Conservation (phyloP, 768 basidiomycete species). For the Psilocybe tampanensis region DNA sequence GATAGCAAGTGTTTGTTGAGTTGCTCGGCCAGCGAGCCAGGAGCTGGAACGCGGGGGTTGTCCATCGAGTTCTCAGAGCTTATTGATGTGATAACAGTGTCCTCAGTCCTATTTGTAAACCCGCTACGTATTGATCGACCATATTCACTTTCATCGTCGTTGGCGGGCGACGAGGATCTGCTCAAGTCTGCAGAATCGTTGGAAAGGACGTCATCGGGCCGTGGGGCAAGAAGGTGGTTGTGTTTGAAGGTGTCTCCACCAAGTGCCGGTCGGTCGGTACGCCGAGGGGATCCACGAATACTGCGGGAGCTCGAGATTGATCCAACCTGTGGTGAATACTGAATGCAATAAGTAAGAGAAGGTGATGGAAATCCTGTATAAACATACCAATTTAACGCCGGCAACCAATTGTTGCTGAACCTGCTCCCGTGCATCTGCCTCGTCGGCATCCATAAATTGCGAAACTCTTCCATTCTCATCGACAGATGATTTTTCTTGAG, state of each 20-base stretch:
- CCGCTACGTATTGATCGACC: slow-evolving; percentile 47
- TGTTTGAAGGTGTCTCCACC: slow-evolving; percentile 43
- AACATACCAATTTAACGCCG: slow-evolving; percentile 69
- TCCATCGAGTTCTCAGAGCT: slow-evolving; percentile 47
- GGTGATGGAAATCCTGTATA: slow-evolving; percentile 2
- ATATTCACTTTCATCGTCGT: slow-evolving; percentile 61
- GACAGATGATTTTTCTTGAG: slow-evolving; percentile 32
- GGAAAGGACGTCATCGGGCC: slow-evolving; percentile 39
- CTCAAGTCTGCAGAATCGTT: slow-evolving; percentile 45
- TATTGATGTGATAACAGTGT: slow-evolving; percentile 58
- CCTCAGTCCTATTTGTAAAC: slow-evolving; percentile 47
- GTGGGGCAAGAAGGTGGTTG: slow-evolving; percentile 45
- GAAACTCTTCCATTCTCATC: slow-evolving; percentile 64
- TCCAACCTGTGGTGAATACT: slow-evolving; percentile 69
- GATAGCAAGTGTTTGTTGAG: slow-evolving; percentile 59
- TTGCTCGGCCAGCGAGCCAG: slow-evolving; percentile 62
- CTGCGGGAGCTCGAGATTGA: slow-evolving; percentile 67
- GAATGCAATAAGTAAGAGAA: slow-evolving; percentile 7
- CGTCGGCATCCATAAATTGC: slow-evolving; percentile 91
- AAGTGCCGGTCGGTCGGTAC: slow-evolving; percentile 48
- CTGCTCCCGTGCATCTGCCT: slow-evolving; percentile 79
- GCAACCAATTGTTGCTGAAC: slow-evolving; percentile 84
- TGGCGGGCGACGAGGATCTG: slow-evolving; percentile 44
- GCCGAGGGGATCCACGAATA: slow-evolving; percentile 68
- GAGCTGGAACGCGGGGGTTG: slow-evolving; percentile 34